Percentiles rank a stretch among this genome's conserved stretches.
These are phyloP conservation scores for Clavulina sp. DNA, from an alignment of 768 basidiomycete genomes.

Conservation along the genomic window DNA sequence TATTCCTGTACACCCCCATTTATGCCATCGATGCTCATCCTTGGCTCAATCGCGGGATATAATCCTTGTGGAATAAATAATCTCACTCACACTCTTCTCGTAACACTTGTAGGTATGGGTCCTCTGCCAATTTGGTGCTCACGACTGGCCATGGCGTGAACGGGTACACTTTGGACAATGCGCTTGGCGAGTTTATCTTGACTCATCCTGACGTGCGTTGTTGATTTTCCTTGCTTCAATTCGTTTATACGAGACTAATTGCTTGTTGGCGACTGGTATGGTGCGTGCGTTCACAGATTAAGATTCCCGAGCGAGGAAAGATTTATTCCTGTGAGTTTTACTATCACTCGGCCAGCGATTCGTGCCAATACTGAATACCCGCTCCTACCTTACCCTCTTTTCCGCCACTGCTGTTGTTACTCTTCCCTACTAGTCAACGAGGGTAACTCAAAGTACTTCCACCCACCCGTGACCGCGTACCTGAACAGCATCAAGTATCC, in stretches of 20 bases:
- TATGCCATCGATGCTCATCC: too few relatives aligned
- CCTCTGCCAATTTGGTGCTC: slow-evolving; percentile 89
- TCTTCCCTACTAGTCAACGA: slow-evolving; percentile 52
- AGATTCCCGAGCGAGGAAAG: slow-evolving; percentile 85
- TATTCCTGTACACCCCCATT: too few relatives aligned
- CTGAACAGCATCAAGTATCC: slow-evolving; percentile 89
- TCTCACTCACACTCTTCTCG: too few relatives aligned
- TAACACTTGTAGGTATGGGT: slow-evolving; percentile 78
- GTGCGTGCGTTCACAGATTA: slow-evolving; percentile 57
- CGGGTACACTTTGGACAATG: slow-evolving; percentile 90
- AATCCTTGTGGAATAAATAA: too few relatives aligned
- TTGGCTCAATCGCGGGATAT: too few relatives aligned
- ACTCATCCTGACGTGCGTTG: slow-evolving; percentile 78
- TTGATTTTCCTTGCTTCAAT: slow-evolving; percentile 1
- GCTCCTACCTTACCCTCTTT: background rate
- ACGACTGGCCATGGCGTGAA: slow-evolving; percentile 93
- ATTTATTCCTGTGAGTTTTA: slow-evolving; percentile 80
- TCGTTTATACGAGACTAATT: background rate
- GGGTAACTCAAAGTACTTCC: slow-evolving; percentile 91
- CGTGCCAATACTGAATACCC: background rate
- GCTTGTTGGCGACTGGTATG: too few relatives aligned
- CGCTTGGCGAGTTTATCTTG: slow-evolving; percentile 96
- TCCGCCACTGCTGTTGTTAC: background rate
- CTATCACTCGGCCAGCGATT: background rate
- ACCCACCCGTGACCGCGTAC: slow-evolving; percentile 62